phyloP scores from a whole-genome alignment of 257 asterid genomes.

The Schizonepeta tenuifolia region DNA sequence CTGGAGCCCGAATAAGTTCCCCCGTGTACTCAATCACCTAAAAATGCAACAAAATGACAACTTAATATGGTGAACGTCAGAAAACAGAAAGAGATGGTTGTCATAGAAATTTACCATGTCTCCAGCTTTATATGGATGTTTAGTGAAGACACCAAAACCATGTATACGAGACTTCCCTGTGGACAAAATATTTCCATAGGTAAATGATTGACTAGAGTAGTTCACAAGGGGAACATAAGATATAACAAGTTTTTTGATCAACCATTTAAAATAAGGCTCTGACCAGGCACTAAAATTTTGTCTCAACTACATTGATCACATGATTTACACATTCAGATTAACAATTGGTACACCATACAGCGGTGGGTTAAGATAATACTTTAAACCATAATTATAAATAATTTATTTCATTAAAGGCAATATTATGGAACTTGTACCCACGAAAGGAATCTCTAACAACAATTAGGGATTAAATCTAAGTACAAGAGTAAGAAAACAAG shows the following conservation, averaged over 20 bases:
- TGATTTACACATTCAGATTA: slow-evolving; percentile 7
- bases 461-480: not conserved
- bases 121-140: slow-evolving; percentile 86
- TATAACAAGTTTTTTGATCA: not conserved
- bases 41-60: slow-evolving; percentile 33
- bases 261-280: not conserved
- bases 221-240: slow-evolving; percentile 1
- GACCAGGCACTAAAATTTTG: slow-evolving; percentile 9
- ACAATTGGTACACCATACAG: not conserved
- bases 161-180: slow-evolving; percentile 96
- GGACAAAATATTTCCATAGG: slow-evolving; percentile 38
- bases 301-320: not conserved
- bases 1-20: slow-evolving; percentile 87
- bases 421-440: not conserved
- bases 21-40: slow-evolving; percentile 95
- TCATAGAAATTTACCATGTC: slow-evolving; percentile 76
- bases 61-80: slow-evolving; percentile 27
- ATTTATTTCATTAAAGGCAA: slow-evolving; percentile 6
- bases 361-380: not conserved
- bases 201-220: slow-evolving; percentile 20
- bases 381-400: not conserved
- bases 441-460: not conserved
- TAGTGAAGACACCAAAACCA: slow-evolving; percentile 93
- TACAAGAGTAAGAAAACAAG: not conserved
- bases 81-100: slow-evolving; percentile 28